Evolutionary conservation across 495 filamentous ascomycete species (phyloP).

Genomic region (Filosporella fistucella): DNA sequence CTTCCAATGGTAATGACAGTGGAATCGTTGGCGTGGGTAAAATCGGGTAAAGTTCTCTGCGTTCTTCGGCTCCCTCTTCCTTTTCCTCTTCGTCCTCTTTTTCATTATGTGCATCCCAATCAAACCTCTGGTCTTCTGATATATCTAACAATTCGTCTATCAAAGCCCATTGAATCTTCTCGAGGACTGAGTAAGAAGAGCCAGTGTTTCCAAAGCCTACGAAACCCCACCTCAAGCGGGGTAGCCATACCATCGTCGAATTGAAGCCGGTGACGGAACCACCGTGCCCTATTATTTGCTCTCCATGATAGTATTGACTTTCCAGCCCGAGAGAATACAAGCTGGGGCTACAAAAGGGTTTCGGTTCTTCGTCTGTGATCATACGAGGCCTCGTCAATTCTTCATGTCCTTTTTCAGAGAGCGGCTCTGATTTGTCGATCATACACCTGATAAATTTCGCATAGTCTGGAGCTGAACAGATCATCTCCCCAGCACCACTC

Average conservation of each 20-base stretch:
- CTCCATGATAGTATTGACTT: not conserved
- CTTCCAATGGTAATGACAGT: constrained; percentile 3
- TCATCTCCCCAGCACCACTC: constrained; percentile 41
- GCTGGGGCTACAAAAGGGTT: not conserved
- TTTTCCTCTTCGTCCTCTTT: constrained; percentile 17
- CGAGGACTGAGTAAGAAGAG: constrained; percentile 6
- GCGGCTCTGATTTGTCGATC: constrained; percentile 25
- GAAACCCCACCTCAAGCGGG: constrained; percentile 12
- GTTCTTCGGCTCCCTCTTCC: constrained; percentile 38
- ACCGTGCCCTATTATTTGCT: not conserved
- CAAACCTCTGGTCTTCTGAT: not conserved
- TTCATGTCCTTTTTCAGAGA: constrained; percentile 30
- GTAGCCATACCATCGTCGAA: not conserved
- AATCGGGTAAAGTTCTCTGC: constrained; percentile 35
- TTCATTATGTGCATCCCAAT: not conserved
- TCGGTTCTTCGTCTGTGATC: constrained; percentile 21
- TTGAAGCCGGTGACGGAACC: not conserved
- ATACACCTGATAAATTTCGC: constrained; percentile 38
- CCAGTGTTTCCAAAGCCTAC: constrained; percentile 37
- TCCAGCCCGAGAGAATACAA: not conserved
- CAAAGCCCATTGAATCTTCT: not conserved
- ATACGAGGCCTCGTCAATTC: constrained; percentile 32
- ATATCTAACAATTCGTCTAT: not conserved
- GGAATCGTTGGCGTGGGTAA: constrained; percentile 22
- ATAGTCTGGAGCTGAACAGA: constrained; percentile 47